Conservation (phyloP, 176 grass and related monocot species). For the Lolium rigidum region DNA sequence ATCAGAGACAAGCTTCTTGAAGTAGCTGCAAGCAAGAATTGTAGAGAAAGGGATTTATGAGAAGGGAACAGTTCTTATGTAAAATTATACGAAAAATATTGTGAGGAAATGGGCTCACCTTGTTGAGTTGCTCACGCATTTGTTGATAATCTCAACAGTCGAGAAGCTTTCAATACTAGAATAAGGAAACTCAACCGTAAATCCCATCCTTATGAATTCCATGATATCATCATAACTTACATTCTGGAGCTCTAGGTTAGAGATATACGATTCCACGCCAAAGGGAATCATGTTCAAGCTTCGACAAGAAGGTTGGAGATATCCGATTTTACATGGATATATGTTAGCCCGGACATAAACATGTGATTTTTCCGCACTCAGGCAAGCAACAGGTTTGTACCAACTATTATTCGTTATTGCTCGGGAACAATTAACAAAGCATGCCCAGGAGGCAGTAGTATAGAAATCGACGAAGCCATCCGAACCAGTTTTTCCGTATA, state of each 20-base stretch:
- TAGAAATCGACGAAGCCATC: background rate
- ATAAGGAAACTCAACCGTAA: conserved; percentile 5
- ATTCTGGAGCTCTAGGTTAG: background rate
- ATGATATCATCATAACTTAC: conserved; percentile 11
- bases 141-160: background rate
- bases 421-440: background rate
- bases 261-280: background rate
- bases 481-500: background rate
- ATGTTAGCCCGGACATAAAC: background rate
- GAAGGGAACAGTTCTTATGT: background rate
- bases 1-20: background rate
- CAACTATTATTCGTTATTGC: background rate
- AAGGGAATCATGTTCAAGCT: conserved; percentile 37
- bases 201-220: conserved; percentile 34
- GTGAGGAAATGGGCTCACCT: background rate
- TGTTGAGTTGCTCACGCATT: background rate
- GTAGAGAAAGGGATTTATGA: background rate
- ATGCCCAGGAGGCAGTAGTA: background rate
- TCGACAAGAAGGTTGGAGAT: conserved; percentile 38
- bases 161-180: too few species aligned
- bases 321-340: background rate
- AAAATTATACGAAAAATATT: too few species aligned
- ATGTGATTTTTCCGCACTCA: background rate
- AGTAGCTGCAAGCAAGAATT: background rate
- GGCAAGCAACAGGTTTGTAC: conserved; percentile 20